Conservation (phyloP, 306 rosid genomes). For the Neltuma alba region DNA sequence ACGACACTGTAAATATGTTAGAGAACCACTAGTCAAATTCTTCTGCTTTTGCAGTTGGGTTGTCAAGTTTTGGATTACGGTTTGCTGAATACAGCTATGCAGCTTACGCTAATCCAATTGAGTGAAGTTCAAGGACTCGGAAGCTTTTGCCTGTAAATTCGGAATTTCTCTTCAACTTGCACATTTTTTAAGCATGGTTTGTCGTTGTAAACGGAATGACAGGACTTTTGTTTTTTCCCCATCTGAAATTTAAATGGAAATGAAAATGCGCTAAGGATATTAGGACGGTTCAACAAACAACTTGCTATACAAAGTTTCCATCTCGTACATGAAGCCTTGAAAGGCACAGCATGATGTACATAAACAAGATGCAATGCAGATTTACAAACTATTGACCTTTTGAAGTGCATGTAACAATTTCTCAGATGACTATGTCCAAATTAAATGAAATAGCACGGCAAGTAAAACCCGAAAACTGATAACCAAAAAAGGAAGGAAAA, state of each 20-base stretch:
- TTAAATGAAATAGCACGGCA: neutral
- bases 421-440: neutral
- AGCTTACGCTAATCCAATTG: neutral
- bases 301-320: neutral
- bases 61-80: neutral
- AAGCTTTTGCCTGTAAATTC: neutral
- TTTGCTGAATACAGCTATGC: neutral
- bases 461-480: neutral
- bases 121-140: neutral
- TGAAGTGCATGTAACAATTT: neutral
- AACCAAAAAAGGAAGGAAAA: neutral
- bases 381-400: conserved; percentile 2
- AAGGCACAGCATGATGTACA: neutral
- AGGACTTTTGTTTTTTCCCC: neutral
- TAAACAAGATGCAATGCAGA: neutral
- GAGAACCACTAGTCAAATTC: neutral
- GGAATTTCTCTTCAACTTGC: too few species aligned
- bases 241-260: neutral
- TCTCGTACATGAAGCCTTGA: neutral
- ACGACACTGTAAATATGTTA: neutral
- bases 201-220: too few species aligned
- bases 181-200: too few species aligned
- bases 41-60: neutral
- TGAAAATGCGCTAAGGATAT: neutral
- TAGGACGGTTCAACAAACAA: neutral